Percentiles rank a stretch among this genome's conserved stretches.
Evolutionary conservation across 73 alveolate species (phyloP).

Genomic region (Tetrahymena elliotti): DNA sequence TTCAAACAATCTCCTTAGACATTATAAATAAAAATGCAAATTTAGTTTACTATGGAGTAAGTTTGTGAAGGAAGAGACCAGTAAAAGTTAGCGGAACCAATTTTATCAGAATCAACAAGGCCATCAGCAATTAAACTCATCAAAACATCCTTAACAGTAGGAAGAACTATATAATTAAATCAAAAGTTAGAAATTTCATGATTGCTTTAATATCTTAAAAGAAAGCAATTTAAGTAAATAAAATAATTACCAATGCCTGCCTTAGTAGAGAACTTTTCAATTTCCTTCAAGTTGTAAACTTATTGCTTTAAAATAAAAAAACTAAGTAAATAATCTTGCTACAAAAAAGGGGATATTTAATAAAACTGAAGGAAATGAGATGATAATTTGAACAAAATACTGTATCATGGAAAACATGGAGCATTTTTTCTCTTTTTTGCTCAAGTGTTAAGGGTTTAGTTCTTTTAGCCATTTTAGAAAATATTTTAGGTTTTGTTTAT

Average conservation of each 20-base stretch:
- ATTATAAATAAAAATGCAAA: neutral
- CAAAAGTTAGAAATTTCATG: neutral
- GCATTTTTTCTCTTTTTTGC: neutral
- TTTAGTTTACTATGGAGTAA: neutral
- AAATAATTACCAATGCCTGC: neutral
- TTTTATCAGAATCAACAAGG: constrained; percentile 27
- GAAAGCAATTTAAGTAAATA: too few relatives aligned
- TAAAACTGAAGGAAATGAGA: neutral
- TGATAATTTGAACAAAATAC: neutral
- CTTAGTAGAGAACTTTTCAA: neutral
- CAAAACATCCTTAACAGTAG: constrained; percentile 24
- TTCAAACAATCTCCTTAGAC: neutral
- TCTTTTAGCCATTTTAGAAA: neutral
- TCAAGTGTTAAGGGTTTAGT: neutral
- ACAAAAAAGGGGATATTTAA: neutral
- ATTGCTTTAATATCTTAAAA: neutral
- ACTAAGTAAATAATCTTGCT: neutral
- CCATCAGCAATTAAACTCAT: constrained; percentile 29
- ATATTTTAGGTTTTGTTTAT: too few relatives aligned
- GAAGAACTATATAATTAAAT: neutral
- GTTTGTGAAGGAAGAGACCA: constrained; percentile 42
- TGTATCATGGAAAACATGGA: neutral
- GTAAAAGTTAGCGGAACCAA: constrained; percentile 36
- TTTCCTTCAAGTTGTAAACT: neutral
- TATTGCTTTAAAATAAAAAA: neutral